Conservation (phyloP, 768 basidiomycete species). For the Pleurotus sapidus region DNA sequence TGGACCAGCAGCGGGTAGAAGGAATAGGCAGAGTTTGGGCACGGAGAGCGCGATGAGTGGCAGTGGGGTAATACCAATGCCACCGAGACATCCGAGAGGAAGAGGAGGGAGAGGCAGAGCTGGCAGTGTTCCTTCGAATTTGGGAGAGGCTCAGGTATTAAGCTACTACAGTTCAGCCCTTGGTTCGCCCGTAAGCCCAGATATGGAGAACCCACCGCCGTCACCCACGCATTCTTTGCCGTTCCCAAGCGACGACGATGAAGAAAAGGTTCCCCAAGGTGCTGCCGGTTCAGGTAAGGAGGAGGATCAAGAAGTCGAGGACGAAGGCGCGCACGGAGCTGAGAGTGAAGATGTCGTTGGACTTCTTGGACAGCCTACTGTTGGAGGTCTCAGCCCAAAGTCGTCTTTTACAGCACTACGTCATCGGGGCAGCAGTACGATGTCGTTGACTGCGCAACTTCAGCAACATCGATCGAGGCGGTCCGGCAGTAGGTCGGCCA, state of each 20-base stretch:
- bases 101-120: conserved; percentile 25
- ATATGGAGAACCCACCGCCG: conserved; percentile 6
- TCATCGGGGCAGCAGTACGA: conserved; percentile 33
- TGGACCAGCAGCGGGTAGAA: background rate
- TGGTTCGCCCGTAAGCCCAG: conserved; percentile 12
- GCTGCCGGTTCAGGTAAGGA: conserved; percentile 19
- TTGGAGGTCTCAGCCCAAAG: conserved; percentile 40
- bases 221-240: conserved; percentile 4
- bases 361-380: conserved; percentile 35
- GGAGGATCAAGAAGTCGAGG: conserved; percentile 32
- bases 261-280: conserved; percentile 19
- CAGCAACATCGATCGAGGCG: conserved; percentile 18
- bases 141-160: conserved; percentile 1
- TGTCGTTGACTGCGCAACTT: conserved; percentile 13
- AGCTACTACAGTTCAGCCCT: conserved; percentile 8
- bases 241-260: conserved; percentile 13
- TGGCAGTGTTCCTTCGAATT: conserved; percentile 27
- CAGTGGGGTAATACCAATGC: conserved; percentile 37
- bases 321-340: conserved; percentile 54
- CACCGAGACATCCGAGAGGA: conserved; percentile 33
- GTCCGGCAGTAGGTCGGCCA: conserved; percentile 31
- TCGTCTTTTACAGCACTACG: conserved; percentile 42
- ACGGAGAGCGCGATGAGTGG: conserved; percentile 13
- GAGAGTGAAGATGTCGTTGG: conserved; percentile 64
- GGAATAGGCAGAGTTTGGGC: conserved; percentile 14